These are phyloP conservation scores for Cladosporium austrohemisphaericum DNA, from an alignment of 2,329 filamentous ascomycete genomes.

Conservation along the genomic window DNA sequence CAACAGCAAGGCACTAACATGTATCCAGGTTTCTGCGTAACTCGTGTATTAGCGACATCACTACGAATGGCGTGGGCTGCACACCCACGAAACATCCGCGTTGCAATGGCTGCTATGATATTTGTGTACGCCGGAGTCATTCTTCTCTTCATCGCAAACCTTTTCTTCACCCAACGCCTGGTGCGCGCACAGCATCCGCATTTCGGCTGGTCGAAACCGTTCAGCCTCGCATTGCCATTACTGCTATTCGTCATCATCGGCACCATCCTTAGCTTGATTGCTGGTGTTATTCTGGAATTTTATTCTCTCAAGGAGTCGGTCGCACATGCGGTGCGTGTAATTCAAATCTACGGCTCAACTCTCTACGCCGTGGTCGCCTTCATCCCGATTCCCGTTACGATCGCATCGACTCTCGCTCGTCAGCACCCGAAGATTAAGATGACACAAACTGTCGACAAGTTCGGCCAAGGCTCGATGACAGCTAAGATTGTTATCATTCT, in stretches of 20 bases:
- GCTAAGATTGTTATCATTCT: conserved; percentile 65
- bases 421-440: conserved; percentile 25
- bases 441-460: conserved; percentile 48
- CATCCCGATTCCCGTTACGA: conserved; percentile 59
- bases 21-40: conserved; percentile 51
- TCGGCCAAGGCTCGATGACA: conserved; percentile 64
- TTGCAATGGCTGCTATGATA: conserved; percentile 60
- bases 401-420: conserved; percentile 46
- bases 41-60: conserved; percentile 45
- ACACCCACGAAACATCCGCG: conserved; percentile 37
- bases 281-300: conserved; percentile 59
- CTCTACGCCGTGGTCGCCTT: conserved; percentile 64
- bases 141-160: conserved; percentile 72
- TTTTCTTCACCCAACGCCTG: conserved; percentile 72
- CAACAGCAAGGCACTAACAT: conserved; percentile 28
- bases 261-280: conserved; percentile 64
- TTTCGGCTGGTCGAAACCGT: conserved; percentile 62
- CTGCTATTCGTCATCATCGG: conserved; percentile 57
- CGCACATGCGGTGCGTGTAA: conserved; percentile 50
- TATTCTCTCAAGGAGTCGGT: conserved; percentile 57
- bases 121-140: conserved; percentile 72
- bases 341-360: conserved; percentile 61
- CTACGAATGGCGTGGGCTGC: conserved; percentile 56
- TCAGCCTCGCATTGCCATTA: conserved; percentile 52
- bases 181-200: conserved; percentile 67